Evolutionary conservation across 2,329 filamentous ascomycete species (phyloP), one percentile per base, ranked within the genome.

Genomic region (Fusarium foetens): DNA sequence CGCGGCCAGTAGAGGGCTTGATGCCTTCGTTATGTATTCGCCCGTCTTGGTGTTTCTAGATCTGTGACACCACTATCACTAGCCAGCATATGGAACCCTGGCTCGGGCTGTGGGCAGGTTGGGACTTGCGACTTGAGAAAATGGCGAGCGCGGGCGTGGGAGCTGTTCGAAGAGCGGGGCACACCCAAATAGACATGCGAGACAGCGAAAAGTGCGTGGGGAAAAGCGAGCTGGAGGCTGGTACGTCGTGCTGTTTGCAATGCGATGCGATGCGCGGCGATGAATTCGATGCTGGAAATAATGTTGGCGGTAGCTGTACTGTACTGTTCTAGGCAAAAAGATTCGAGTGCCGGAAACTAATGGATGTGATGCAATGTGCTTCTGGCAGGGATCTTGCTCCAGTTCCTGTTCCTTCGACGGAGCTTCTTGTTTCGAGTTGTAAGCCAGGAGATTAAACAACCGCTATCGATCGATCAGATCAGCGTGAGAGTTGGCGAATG

Each of bases 21-120:
- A 41, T 42, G 54, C 31, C 54, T 72, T 72, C 43, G 58, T 73
- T 73, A 73, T 73, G 66, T 73, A 73, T 71, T 54, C 43, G 62
- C 66, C 61, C 57, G 46, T 62, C 57, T 58, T 58, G 57, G 58
- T 43, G 29, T 52, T 43, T 42, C 41, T 52, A 57, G 71, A 72
- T 57, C 54, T 68, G 66, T 54, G 58, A 64, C 70, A 60, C 70
- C 65, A 71, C 58, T 64, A 65, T 62, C 66, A 58, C 62, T 68
- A 73, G 67, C 70, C 70, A 54, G 63, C 52, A 58, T 57, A 53
- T 46, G 71, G 55, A 59, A 73, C 70, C 66, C 63, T 70, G 59
- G 59, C 57, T 53, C 57, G 36, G 51, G 46, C 53, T 67, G 43
- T 70, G 51, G 51, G 45, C 41, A 39, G 52, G 49, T 41, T 58